Conservation (phyloP, 345 rosid genomes). For the Euphorbia pulcherrima region DNA sequence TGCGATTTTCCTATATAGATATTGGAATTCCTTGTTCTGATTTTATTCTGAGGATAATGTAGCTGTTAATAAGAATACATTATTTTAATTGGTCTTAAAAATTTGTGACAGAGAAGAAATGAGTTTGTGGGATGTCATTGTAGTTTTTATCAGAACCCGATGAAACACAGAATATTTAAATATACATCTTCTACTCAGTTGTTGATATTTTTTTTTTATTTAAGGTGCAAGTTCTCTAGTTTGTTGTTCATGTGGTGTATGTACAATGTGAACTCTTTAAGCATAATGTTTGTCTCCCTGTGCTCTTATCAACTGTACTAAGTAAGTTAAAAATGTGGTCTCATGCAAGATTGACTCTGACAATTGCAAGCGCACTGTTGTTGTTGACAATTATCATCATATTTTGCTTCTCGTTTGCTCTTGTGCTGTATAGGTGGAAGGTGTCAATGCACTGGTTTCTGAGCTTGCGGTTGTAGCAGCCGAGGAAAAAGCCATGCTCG, state of each 20-base stretch:
- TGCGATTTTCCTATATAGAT: not conserved
- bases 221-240: conserved; percentile 1
- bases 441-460: conserved; percentile 48
- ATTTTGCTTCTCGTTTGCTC: conserved; percentile 12
- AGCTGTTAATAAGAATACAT: not conserved
- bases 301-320: not conserved
- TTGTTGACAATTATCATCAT: conserved; percentile 5
- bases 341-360: not conserved
- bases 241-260: not conserved
- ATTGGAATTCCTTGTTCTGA: not conserved
- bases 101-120: not conserved
- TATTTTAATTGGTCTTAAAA: not conserved
- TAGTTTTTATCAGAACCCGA: not conserved
- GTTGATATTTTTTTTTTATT: not conserved
- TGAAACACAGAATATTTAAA: not conserved
- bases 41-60: conserved; percentile 1
- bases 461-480: conserved; percentile 55
- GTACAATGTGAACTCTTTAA: not conserved
- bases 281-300: too few species aligned
- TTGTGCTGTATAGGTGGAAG: conserved; percentile 44
- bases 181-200: not conserved
- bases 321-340: not conserved
- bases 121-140: too few species aligned
- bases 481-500: conserved; percentile 56
- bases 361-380: not conserved